Evolutionary conservation across 73 alveolate species (phyloP).

Genomic region (Symbiodinium natans): DNA sequence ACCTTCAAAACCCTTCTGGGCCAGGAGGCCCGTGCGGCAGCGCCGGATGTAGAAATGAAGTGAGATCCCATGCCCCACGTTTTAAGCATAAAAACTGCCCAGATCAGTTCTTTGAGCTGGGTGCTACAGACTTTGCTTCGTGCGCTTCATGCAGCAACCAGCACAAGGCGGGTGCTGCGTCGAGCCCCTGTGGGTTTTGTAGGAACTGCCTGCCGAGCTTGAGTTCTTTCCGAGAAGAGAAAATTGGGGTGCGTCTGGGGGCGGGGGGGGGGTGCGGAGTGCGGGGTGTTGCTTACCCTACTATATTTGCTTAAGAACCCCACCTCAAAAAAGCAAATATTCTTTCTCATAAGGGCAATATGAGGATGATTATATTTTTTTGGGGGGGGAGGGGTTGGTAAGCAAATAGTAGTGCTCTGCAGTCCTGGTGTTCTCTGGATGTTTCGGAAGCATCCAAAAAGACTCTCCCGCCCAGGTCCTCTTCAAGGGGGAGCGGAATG

Average conservation of each 20-base stretch:
- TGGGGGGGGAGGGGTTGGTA: neutral
- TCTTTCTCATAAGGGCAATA: too few species aligned
- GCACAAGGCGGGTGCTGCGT: slow-evolving; percentile 34
- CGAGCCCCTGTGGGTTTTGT: neutral
- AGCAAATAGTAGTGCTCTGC: too few species aligned
- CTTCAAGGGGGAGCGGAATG: too few species aligned
- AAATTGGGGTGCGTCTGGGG: neutral
- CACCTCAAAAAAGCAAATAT: too few species aligned
- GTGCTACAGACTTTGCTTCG: neutral
- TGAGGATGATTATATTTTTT: too few species aligned
- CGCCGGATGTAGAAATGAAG: neutral
- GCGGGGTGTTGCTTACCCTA: too few species aligned
- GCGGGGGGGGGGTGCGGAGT: neutral
- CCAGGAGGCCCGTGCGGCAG: neutral
- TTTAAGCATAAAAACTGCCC: neutral
- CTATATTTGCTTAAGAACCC: too few species aligned
- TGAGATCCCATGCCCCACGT: neutral
- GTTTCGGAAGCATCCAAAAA: too few species aligned
- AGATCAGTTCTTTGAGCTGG: too few species aligned
- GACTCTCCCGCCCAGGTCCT: too few species aligned
- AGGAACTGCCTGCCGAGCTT: neutral
- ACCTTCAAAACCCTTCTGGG: neutral
- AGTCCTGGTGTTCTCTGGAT: too few species aligned
- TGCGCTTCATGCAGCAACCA: neutral
- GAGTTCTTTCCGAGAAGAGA: neutral